Evolutionary conservation across 805 yeast species (phyloP), one percentile per base, ranked within the genome.

Genomic region (Sungouiozyma ichnusensis): DNA sequence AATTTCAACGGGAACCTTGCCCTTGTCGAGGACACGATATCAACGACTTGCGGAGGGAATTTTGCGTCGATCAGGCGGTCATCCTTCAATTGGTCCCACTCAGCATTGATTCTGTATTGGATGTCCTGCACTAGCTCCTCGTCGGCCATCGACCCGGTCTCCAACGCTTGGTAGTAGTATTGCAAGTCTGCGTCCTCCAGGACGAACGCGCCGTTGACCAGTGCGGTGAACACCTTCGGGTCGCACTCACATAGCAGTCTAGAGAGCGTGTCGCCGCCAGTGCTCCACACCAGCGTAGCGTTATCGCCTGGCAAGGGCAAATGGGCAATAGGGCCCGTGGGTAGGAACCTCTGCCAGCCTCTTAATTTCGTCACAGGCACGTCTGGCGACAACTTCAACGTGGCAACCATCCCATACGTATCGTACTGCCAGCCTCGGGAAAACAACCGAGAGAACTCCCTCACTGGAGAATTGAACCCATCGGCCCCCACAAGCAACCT

Each of bases 241-340:
- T 77, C 71, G 9, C 81, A 66, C 38, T 73, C 67, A 48, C 76
- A 64, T 33, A 92, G 64, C 33, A 81, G 64, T 32, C 74, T 70
- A 0, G 95, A 79, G 18, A 83, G 59, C 45, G 81, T 83, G 6
- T 90, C 83, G 2, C 90, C 78, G 1, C 88, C 77, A 9, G 87
- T 79, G 2, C 94, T 78, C 98, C 98, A 92, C 16, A 92, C 98
- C 47, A 92, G 66, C 1, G 95, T 82, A n/a, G 95, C 92, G 60
- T 77, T 74, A 44, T 83, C 81, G 42, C 76, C 84, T 2, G 96
- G 94, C 52, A 92, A 64, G 6, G 98, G 97, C 40, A 92, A 69
- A 36, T 88, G 71, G 2, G 97, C 98, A 48, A 92, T 65, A 1
- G 98, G 97, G 2, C 98, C 98, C 1, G 90, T 80, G 39, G 84